phyloP scores from a whole-genome alignment of 2,329 filamentous ascomycete genomes.

The Aspergillus fijiensis region DNA sequence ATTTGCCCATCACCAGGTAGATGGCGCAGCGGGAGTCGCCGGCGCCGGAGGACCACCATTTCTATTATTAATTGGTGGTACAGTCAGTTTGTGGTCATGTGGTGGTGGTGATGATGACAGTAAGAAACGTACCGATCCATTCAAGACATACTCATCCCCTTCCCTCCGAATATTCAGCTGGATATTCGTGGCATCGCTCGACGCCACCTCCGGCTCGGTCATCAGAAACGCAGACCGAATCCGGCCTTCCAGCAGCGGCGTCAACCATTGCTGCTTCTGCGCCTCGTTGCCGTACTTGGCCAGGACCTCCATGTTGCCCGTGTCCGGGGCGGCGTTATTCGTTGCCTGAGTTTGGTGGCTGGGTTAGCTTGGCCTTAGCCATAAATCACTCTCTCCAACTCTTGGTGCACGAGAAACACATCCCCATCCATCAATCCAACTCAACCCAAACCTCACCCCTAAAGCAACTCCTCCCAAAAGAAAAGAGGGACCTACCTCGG shows the following conservation, averaged over 20 bases:
- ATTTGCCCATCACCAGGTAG: constrained; percentile 97
- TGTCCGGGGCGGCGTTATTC: constrained; percentile 89
- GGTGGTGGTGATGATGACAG: too few species aligned
- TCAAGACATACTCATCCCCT: constrained; percentile 85
- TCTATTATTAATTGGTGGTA: constrained; percentile 52
- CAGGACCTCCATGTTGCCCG: constrained; percentile 92
- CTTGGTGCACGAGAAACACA: too few species aligned
- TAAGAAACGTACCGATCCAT: constrained; percentile 65
- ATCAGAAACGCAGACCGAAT: constrained; percentile 90
- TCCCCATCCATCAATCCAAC: too few species aligned
- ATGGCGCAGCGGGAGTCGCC: constrained; percentile 89
- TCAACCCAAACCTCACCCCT: too few species aligned
- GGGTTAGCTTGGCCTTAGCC: too few species aligned
- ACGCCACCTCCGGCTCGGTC: constrained; percentile 88
- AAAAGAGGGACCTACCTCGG: constrained; percentile 53
- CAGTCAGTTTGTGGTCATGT: not conserved
- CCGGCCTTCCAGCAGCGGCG: constrained; percentile 76
- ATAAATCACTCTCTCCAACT: not conserved
- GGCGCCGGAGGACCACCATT: constrained; percentile 99
- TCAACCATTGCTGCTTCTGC: constrained; percentile 82
- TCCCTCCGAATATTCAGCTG: constrained; percentile 78
- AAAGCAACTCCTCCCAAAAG: not conserved
- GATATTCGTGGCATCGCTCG: constrained; percentile 91
- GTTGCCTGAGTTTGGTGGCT: constrained; percentile 54
- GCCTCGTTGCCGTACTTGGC: constrained; percentile 85